Base-by-base conservation (phyloP, 805 yeast genomes). In the Wickerhamomyces sydowiorum region DNA sequence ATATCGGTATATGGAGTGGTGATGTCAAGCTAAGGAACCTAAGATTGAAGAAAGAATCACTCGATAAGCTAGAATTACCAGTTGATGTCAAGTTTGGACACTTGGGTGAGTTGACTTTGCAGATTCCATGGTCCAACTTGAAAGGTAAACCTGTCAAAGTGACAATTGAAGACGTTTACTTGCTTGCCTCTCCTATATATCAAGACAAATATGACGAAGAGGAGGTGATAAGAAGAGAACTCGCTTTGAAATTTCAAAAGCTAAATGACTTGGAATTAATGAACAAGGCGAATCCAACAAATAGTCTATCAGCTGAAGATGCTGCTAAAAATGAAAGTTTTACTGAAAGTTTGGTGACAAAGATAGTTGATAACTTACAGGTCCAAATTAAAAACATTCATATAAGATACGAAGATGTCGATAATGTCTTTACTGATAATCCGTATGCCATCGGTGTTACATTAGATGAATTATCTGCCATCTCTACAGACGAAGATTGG, bases 1-100 rank as follows among this genome's bases (percentile, higher is more conserved):
- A 93, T 53, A 90, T 93, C 42, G 99, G 98, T 5, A 89, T 93
- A 27, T 90, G 98, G 96, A 79, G 89, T 54, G 99, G 99, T 29
- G 98, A 93, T 68, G 98, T 90, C 24, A 86, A 86, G 59, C 69
- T 93, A 41, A 74, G 73, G 47, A 81, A 90, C 59, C 73, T 95
- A 47, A 75, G 82, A 43, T 69, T 93, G 45, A 88, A 86, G 64
- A 83, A 85, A 47, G 97, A 90, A 59, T 88, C 96, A 3, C 69
- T 93, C 37, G 99, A 95, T 62, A 76, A 84, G 52, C 73, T 93
- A 49, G 78, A 85, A 47, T 65, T 95, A 30, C 99, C 99, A 2
- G 65, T 93, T 29, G 86, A 90, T 59, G 91, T 95, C 13, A 76
- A 78, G 47, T 85, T 84, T 57, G 99, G 99, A 32, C 88, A 86